Conservation (phyloP, 2,329 filamentous ascomycete genomes). For the Fusarium dlaminii region DNA sequence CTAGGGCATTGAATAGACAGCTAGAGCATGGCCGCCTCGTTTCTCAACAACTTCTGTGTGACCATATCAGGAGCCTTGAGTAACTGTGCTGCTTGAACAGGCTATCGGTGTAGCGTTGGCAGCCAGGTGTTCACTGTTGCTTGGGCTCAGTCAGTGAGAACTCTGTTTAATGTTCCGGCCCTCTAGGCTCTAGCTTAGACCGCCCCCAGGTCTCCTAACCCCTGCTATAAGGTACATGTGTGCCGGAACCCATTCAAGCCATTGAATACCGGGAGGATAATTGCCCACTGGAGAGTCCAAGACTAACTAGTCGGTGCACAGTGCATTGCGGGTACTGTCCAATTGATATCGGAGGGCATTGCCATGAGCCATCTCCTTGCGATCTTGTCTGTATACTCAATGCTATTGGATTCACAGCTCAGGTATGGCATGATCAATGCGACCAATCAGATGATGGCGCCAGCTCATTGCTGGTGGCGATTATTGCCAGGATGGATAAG, state of each 20-base stretch:
- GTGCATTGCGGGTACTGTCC: background rate
- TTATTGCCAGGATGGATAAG: background rate
- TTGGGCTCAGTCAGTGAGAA: constrained; percentile 1
- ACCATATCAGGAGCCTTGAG: background rate
- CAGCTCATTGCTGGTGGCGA: background rate
- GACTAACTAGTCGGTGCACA: background rate
- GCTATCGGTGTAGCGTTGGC: constrained; percentile 12
- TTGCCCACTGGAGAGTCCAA: background rate
- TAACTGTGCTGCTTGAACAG: constrained; percentile 5
- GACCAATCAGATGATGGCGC: background rate
- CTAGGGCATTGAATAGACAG: background rate
- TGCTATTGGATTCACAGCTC: background rate
- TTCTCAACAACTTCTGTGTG: background rate
- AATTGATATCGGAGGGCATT: background rate
- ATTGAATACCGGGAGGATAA: constrained; percentile 1
- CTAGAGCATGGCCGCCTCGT: background rate
- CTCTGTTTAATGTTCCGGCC: constrained; percentile 11
- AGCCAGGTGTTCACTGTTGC: background rate
- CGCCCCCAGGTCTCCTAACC: constrained; percentile 3
- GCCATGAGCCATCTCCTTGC: background rate
- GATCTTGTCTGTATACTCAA: background rate
- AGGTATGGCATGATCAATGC: background rate
- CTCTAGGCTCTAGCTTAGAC: background rate
- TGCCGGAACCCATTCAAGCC: background rate
- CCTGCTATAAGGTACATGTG: background rate